Evolutionary conservation across 1,139 yeast species (phyloP), one percentile per base, ranked within the genome.

Genomic region (Candida sp.): DNA sequence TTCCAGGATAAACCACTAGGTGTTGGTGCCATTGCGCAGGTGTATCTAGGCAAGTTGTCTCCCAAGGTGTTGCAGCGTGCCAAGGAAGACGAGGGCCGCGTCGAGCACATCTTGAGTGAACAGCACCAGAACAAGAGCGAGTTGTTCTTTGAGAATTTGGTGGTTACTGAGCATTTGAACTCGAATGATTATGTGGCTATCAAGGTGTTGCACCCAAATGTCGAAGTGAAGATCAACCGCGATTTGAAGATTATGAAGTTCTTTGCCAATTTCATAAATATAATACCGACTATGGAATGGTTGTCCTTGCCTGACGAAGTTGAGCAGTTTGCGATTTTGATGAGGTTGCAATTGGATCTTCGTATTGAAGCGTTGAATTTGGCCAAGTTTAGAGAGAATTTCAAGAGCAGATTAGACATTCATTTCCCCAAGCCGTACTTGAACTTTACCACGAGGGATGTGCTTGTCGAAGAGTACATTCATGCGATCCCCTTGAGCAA

Each of bases 1-100:
- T 91, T 94, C 61, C 73, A 82, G 40, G 86, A 83, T 41, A 75
- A 67, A 33, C 98, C 98, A 0, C 72, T 92, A 5, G 99, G 99
- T 1, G 96, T 93, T 11, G 99, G 99, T 6, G 98, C 99, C 1
- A 94, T 94, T 72, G 99, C 98, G 0, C 99, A 94, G 67, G 98
- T 94, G 4, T 91, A 94, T 68, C 72, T 83, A 44, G 98, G 91
- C 1, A 87, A 84, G 58, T 70, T 92, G 33, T 81, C 83, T 23
- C 65, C 70, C 26, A 70, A 72, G 38, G 79, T 80, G 28, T 66
- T 82, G 39, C 63, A 68, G 17, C 65, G 68, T 46, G 73, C 73
- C 5, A 61, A 64, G n/a, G 66, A 65, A 22, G 77, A 69, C 26
- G 58, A 60, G 32, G 59, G 65, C 7, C 25, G 43, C 38, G 54